Conservation (phyloP, 805 yeast species). For the Spencermartinsiella europaea region DNA sequence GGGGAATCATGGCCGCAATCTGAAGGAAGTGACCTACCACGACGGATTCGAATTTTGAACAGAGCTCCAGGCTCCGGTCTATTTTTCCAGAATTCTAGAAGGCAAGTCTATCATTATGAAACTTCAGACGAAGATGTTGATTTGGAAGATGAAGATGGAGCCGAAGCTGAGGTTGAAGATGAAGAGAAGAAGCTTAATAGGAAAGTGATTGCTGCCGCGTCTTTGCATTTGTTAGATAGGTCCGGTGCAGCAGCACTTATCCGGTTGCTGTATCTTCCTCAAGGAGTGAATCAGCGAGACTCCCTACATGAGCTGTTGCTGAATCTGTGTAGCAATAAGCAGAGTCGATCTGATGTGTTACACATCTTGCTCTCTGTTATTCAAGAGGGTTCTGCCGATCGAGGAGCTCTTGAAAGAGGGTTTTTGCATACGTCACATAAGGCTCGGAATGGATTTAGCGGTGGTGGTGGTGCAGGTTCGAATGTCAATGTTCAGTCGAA, state of each 20-base stretch:
- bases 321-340: constrained; percentile 68
- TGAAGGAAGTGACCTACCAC: constrained; percentile 3
- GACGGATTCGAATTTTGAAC: constrained; percentile 14
- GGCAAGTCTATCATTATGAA: not conserved
- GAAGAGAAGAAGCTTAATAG: constrained; percentile 6
- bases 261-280: constrained; percentile 69
- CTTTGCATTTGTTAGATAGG: constrained; percentile 66
- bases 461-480: constrained; percentile 5
- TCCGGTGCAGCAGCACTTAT: constrained; percentile 69
- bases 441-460: constrained; percentile 31
- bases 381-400: constrained; percentile 68
- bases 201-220: constrained; percentile 21
- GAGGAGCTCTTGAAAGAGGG: constrained; percentile 53
- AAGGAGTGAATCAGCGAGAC: constrained; percentile 53
- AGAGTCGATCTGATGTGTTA: constrained; percentile 69
- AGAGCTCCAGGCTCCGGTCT: not conserved
- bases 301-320: constrained; percentile 59
- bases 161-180: constrained; percentile 31
- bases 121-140: constrained; percentile 13
- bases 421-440: constrained; percentile 53
- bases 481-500: not conserved
- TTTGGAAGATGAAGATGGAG: constrained; percentile 27
- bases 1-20: constrained; percentile 5
- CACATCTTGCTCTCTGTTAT: constrained; percentile 61
- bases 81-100: not conserved